Conservation (phyloP, 23 red algal genomes). For the Gracilariopsis chorda region DNA sequence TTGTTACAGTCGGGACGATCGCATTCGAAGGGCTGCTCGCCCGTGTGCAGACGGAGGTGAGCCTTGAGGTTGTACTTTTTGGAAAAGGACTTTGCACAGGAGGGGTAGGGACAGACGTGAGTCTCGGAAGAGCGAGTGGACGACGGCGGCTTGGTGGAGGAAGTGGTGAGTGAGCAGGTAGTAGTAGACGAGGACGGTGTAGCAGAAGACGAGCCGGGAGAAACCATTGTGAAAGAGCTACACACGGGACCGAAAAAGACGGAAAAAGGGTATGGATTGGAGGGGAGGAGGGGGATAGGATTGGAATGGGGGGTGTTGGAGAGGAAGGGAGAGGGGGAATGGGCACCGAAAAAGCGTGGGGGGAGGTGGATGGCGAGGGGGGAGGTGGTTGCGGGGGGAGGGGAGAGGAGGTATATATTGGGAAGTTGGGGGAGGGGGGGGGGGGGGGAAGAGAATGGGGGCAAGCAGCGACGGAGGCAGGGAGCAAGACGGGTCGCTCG, state of each 20-base stretch:
- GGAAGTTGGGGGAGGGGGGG: not conserved
- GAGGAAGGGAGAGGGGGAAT: no score
- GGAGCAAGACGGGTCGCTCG: no score
- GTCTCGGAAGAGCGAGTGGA: conserved; percentile 4
- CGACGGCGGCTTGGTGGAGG: not conserved
- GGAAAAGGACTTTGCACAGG: conserved; percentile 75
- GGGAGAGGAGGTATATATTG: not conserved
- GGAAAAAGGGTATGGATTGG: no score
- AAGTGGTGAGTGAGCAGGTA: not conserved
- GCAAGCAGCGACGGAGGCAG: not conserved
- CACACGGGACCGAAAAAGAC: no score
- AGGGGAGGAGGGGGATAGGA: no score
- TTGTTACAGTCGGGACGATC: conserved; percentile 68
- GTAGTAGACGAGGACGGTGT: no score
- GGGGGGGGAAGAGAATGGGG: not conserved
- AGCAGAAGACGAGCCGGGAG: no score
- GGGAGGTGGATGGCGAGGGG: not conserved
- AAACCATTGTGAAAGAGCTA: no score
- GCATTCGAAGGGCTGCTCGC: conserved; percentile 76
- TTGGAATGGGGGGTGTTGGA: no score
- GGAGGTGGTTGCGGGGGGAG: not conserved
- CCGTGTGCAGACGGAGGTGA: conserved; percentile 74
- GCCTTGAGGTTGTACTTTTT: conserved; percentile 87
- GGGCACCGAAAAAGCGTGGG: no score
- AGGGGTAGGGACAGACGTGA: conserved; percentile 48